Conservation (phyloP, 2,329 filamentous ascomycete genomes). For the Calonectria pseudoturangicola region DNA sequence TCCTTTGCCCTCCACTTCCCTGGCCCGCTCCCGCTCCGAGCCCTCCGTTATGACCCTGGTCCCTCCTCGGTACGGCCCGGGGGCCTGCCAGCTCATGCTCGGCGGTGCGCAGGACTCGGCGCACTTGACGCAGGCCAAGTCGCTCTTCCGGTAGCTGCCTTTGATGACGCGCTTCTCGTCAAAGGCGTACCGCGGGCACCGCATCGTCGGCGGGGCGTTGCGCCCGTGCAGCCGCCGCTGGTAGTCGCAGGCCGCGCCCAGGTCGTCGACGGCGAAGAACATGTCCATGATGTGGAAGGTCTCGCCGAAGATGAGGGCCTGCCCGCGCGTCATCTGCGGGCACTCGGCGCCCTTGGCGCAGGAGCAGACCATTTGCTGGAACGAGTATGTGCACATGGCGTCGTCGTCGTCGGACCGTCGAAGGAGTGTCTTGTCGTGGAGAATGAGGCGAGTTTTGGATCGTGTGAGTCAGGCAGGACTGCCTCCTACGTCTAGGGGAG, state of each 20-base stretch:
- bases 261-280: conserved; percentile 53
- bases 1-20: conserved; percentile 10
- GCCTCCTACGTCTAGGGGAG: conserved; percentile 24
- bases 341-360: conserved; percentile 55
- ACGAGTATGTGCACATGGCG: conserved; percentile 54
- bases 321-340: conserved; percentile 50
- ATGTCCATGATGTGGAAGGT: conserved; percentile 52
- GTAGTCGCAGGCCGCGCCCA: conserved; percentile 55
- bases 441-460: background rate
- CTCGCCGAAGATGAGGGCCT: conserved; percentile 49
- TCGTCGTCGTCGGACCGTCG: background rate
- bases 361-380: conserved; percentile 54
- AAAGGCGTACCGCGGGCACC: conserved; percentile 52
- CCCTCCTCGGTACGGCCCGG: conserved; percentile 37
- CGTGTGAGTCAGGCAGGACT: background rate
- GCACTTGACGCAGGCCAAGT: conserved; percentile 53
- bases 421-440: background rate
- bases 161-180: conserved; percentile 54
- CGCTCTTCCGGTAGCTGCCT: conserved; percentile 51
- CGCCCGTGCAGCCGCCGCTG: conserved; percentile 53
- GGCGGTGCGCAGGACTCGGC: conserved; percentile 54
- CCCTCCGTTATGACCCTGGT: conserved; percentile 19
- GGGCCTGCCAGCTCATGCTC: conserved; percentile 54
- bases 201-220: conserved; percentile 48
- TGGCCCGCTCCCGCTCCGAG: conserved; percentile 20